A percentile compares a stretch with the other conserved stretches of the same genome.
phyloP scores from a whole-genome alignment of 2,329 filamentous ascomycete species.

The Fusarium sp. region DNA sequence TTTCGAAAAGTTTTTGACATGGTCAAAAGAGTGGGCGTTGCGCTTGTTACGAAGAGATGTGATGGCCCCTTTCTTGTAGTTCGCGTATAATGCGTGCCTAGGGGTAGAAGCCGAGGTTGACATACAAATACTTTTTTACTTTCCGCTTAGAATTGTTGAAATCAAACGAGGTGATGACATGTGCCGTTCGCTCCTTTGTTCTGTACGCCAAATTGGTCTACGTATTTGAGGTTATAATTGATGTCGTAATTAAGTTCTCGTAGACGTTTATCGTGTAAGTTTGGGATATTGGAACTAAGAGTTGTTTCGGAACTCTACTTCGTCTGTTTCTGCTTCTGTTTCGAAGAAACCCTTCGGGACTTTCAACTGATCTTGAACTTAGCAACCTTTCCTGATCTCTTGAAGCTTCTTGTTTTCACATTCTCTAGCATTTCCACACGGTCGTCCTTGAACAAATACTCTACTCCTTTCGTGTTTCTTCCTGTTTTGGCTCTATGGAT shows the following conservation, averaged over 20 bases:
- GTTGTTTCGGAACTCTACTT: background rate
- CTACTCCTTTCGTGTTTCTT: background rate
- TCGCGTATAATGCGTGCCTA: constrained; percentile 61
- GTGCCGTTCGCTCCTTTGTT: background rate
- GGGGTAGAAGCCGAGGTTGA: constrained; percentile 66
- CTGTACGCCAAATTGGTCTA: background rate
- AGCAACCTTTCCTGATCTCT: background rate
- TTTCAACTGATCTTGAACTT: background rate
- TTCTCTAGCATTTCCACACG: background rate
- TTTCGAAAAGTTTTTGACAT: constrained; percentile 68
- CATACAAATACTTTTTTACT: constrained; percentile 64
- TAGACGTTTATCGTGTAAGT: background rate
- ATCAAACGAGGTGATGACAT: constrained; percentile 46
- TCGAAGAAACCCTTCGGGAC: background rate
- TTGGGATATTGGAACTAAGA: background rate
- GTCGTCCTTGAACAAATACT: background rate
- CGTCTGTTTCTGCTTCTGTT: background rate
- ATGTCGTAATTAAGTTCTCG: background rate
- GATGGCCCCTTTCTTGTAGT: constrained; percentile 62
- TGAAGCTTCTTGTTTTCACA: background rate
- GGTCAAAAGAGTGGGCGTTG: constrained; percentile 64
- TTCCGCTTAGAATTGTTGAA: constrained; percentile 52
- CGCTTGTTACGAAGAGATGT: constrained; percentile 60
- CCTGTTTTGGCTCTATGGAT: background rate
- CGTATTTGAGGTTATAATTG: background rate